These are phyloP conservation scores for Arachis hypogaea DNA, from an alignment of 306 rosid genomes.

Conservation along the genomic window DNA sequence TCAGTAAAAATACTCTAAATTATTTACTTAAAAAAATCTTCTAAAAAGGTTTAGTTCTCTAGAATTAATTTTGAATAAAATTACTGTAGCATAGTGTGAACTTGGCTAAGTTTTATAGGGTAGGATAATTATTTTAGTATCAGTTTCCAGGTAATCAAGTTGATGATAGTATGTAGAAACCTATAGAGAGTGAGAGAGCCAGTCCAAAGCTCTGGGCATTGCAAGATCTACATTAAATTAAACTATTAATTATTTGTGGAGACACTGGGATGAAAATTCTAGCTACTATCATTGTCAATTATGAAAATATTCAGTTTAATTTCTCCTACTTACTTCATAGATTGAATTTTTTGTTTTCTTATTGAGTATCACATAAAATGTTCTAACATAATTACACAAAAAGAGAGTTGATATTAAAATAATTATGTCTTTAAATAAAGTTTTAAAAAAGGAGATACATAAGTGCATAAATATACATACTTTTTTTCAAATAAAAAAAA, in stretches of 20 bases:
- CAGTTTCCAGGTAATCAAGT: background rate
- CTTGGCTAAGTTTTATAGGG: conserved; percentile 2
- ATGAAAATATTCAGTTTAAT: no score
- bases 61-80: background rate
- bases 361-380: no score
- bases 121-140: background rate
- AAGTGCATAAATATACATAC: no score
- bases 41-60: background rate
- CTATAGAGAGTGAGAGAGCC: background rate
- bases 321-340: no score
- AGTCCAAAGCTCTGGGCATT: background rate
- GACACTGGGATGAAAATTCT: background rate
- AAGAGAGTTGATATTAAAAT: no score
- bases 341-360: no score
- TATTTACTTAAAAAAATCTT: no score
- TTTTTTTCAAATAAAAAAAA: no score
- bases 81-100: background rate
- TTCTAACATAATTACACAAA: no score
- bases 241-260: background rate
- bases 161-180: background rate
- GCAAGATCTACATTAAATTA: background rate
- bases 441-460: no score
- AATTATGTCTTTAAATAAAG: no score
- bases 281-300: background rate
- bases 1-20: no score